Conservation (phyloP, 2,329 filamentous ascomycete genomes). For the Aspergillus pseudonomiae region DNA sequence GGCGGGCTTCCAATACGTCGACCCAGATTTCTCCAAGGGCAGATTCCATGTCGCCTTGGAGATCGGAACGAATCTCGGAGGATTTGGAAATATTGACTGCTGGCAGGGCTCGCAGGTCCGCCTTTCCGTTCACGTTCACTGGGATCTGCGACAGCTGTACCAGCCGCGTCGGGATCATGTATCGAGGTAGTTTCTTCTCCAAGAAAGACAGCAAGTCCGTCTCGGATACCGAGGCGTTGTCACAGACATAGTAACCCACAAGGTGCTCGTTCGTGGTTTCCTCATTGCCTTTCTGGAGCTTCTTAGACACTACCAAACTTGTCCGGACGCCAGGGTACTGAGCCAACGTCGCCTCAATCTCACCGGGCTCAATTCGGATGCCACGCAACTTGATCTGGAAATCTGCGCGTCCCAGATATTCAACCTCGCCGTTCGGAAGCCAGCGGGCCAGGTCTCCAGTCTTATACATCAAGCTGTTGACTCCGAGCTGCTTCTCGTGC, state of each 20-base stretch:
- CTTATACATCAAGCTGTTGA: slow-evolving; percentile 13
- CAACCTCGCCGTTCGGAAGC: slow-evolving; percentile 20
- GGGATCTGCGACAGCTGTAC: background rate
- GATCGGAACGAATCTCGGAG: background rate
- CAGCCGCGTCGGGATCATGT: background rate
- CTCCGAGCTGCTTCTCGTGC: background rate
- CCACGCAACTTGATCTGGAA: slow-evolving; percentile 65
- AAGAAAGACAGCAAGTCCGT: background rate
- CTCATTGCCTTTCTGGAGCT: background rate
- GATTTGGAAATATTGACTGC: background rate
- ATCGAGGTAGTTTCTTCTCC: background rate
- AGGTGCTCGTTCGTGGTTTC: background rate
- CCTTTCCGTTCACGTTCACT: background rate
- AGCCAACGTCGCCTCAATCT: slow-evolving; percentile 23
- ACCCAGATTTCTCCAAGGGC: background rate
- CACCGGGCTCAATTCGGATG: slow-evolving; percentile 60
- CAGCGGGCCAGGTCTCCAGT: slow-evolving; percentile 26
- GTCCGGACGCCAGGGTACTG: background rate
- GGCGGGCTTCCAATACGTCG: background rate
- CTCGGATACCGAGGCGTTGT: background rate
- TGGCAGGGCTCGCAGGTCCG: background rate
- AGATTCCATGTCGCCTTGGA: background rate
- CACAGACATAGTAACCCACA: background rate
- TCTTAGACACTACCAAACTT: background rate
- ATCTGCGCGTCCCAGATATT: slow-evolving; percentile 58